Conservation (phyloP, 2,329 filamentous ascomycete species). For the Ophiostoma australiae region DNA sequence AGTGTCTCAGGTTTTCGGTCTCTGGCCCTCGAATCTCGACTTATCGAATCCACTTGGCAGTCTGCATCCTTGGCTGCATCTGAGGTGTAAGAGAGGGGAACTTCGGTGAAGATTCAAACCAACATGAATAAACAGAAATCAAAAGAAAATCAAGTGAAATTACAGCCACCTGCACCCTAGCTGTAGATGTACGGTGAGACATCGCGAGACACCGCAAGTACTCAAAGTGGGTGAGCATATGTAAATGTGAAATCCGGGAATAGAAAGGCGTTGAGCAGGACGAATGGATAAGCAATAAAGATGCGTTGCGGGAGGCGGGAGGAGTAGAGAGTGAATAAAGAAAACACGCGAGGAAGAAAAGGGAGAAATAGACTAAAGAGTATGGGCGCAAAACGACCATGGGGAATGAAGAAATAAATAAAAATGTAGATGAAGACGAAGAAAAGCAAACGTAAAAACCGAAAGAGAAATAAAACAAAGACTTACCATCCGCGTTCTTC, state of each 20-base stretch:
- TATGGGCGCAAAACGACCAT: background rate
- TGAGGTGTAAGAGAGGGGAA: conserved; percentile 6
- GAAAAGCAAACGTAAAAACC: background rate
- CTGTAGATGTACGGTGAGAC: conserved; percentile 2
- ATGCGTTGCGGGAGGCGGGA: background rate
- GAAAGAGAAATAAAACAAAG: background rate
- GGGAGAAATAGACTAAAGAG: background rate
- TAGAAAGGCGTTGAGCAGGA: background rate
- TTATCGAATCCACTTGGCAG: background rate
- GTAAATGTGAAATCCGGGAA: background rate
- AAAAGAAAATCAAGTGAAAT: background rate
- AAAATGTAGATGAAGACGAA: background rate
- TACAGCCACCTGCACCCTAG: background rate
- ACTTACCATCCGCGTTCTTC: conserved; percentile 30
- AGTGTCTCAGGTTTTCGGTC: background rate
- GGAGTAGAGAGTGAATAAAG: background rate
- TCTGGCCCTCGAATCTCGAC: background rate
- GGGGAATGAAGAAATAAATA: background rate
- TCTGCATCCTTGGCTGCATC: background rate
- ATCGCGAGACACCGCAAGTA: conserved; percentile 11
- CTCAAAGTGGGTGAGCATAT: background rate
- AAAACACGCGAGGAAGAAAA: background rate
- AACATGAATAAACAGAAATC: background rate
- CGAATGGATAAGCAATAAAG: background rate
- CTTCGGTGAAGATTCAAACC: conserved; percentile 10